These are phyloP conservation scores for Cutaneotrichosporon sp. DNA, from an alignment of 1,284 basidiomycete species.

Conservation along the genomic window DNA sequence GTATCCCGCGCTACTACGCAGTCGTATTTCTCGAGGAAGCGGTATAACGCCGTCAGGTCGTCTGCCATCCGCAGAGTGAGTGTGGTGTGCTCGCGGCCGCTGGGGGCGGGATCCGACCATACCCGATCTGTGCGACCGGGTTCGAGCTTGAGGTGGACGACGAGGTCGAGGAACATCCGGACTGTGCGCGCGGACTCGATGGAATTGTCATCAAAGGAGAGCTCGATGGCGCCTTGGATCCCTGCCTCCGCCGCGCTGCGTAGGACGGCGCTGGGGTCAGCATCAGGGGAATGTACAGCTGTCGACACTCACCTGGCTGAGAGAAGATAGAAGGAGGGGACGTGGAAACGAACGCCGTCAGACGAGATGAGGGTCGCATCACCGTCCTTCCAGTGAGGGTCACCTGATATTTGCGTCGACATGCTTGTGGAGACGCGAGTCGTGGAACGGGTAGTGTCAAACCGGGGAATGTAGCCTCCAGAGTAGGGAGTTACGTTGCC, in stretches of 20 bases:
- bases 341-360: constrained; percentile 2
- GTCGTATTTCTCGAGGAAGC: constrained; percentile 8
- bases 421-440: no score
- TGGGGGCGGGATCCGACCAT: no score
- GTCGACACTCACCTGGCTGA: constrained; percentile 6
- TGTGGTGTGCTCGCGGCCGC: no score
- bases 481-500: no score
- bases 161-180: neutral
- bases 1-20: neutral
- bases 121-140: neutral
- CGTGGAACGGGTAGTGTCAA: neutral
- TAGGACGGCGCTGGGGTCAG: constrained; percentile 2
- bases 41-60: neutral
- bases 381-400: constrained; percentile 1
- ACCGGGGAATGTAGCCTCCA: no score
- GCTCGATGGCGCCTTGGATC: neutral
- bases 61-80: neutral
- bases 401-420: neutral
- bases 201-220: neutral
- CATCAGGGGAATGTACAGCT: no score
- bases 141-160: neutral
- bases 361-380: constrained; percentile 5
- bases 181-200: neutral
- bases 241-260: neutral
- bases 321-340: constrained; percentile 1